A percentile compares a stretch with the other conserved stretches of the same genome.
These are phyloP conservation scores for Pythium pyrilobum DNA, from an alignment of 352 stramenopile genomes.

Conservation along the genomic window DNA sequence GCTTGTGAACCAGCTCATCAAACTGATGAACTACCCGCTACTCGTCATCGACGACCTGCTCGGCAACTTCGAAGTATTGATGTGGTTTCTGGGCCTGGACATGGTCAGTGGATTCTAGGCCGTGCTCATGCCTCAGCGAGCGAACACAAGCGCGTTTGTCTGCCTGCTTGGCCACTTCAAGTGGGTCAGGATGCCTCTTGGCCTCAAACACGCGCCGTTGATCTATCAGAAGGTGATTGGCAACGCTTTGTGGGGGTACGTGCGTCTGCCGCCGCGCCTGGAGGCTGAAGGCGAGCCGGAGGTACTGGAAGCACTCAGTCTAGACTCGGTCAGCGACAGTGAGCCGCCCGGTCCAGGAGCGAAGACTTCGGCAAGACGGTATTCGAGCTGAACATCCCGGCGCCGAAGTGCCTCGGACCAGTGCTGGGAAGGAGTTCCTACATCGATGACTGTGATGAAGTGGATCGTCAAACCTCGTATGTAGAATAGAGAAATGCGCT, in stretches of 20 bases:
- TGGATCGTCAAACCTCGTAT: no score
- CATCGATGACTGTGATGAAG: no score
- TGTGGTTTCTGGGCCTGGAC: conserved; percentile 14
- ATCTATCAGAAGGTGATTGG: conserved; percentile 19
- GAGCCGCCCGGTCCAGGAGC: neutral
- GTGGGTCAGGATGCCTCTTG: conserved; percentile 16
- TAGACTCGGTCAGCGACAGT: neutral
- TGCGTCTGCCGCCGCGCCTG: neutral
- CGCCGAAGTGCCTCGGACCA: neutral
- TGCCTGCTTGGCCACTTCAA: conserved; percentile 20
- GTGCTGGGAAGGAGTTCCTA: conserved; percentile 8
- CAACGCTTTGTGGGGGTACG: conserved; percentile 13
- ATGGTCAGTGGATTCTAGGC: conserved; percentile 19
- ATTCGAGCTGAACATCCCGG: conserved; percentile 8
- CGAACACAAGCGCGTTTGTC: conserved; percentile 12
- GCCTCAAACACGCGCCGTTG: conserved; percentile 13
- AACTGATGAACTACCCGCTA: conserved; percentile 17
- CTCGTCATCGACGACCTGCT: conserved; percentile 16
- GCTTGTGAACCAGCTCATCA: conserved; percentile 4
- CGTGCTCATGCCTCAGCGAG: conserved; percentile 6
- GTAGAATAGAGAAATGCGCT: no score
- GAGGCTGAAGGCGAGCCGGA: conserved; percentile 6
- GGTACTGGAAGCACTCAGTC: conserved; percentile 4
- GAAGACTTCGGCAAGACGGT: conserved; percentile 4
- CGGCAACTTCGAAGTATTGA: conserved; percentile 8